phyloP scores from a whole-genome alignment of 495 filamentous ascomycete genomes.

The Penicillium bialowiezense region DNA sequence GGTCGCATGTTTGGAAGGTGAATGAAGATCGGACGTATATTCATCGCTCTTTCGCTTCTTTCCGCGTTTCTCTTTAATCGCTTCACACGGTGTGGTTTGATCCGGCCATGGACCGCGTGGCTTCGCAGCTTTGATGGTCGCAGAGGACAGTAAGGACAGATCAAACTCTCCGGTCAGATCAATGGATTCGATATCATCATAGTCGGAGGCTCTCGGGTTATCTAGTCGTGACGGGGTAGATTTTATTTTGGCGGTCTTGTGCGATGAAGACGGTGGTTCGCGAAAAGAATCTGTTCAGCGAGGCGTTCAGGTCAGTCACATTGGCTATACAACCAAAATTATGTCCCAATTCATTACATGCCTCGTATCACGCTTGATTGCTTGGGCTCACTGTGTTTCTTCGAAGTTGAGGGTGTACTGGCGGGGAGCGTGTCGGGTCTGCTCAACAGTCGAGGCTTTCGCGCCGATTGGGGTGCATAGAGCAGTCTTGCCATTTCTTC shows the following conservation, averaged over 20 bases:
- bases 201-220: constrained; percentile 18
- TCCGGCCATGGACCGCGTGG: constrained; percentile 58
- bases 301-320: background rate
- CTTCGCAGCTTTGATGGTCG: constrained; percentile 49
- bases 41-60: constrained; percentile 77
- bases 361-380: constrained; percentile 19
- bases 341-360: constrained; percentile 1
- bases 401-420: constrained; percentile 23
- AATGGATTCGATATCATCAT: constrained; percentile 55
- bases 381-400: constrained; percentile 21
- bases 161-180: constrained; percentile 66
- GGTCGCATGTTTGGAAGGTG: constrained; percentile 26
- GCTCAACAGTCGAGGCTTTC: constrained; percentile 49
- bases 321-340: background rate
- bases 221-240: constrained; percentile 23
- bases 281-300: constrained; percentile 7
- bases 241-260: constrained; percentile 10
- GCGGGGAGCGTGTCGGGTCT: constrained; percentile 16
- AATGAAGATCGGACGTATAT: constrained; percentile 48
- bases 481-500: constrained; percentile 55
- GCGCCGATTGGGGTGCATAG: constrained; percentile 49
- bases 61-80: constrained; percentile 47
- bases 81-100: constrained; percentile 46
- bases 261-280: constrained; percentile 21
- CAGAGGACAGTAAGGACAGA: constrained; percentile 35